A percentile compares a stretch with the other conserved stretches of the same genome.
These are phyloP conservation scores for Zygoascus biomembranicola DNA, from an alignment of 805 yeast genomes.

Conservation along the genomic window DNA sequence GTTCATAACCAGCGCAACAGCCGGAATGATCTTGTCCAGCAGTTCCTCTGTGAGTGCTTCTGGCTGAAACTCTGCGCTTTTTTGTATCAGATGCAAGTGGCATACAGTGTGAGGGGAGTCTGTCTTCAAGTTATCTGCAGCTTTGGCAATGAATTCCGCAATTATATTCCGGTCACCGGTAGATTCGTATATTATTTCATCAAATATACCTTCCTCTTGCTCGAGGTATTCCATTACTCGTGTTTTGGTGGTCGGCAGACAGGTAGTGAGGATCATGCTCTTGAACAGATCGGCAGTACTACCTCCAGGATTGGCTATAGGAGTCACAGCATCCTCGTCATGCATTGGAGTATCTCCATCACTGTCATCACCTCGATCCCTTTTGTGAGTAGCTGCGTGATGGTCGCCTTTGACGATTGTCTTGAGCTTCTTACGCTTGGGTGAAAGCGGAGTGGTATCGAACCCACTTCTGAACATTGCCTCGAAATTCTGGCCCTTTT, in stretches of 20 bases:
- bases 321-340: not conserved
- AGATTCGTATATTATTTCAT: not conserved
- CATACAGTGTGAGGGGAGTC: not conserved
- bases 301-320: not conserved
- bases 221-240: not conserved
- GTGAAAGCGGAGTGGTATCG: constrained; percentile 10
- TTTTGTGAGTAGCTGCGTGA: not conserved
- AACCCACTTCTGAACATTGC: constrained; percentile 27
- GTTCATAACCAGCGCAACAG: not conserved
- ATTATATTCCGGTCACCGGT: not conserved
- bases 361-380: not conserved
- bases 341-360: not conserved
- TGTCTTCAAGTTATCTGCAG: not conserved
- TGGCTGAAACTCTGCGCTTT: not conserved
- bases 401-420: not conserved
- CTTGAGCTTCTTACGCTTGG: constrained; percentile 4
- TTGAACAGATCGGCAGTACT: not conserved
- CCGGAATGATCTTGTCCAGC: not conserved
- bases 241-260: not conserved
- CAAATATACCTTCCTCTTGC: not conserved
- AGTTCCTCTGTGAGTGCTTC: not conserved
- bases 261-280: not conserved
- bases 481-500: constrained; percentile 7
- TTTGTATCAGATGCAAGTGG: not conserved
- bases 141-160: not conserved